phyloP scores from a whole-genome alignment of 257 asterid genomes.

The Ligustrum vulgare region DNA sequence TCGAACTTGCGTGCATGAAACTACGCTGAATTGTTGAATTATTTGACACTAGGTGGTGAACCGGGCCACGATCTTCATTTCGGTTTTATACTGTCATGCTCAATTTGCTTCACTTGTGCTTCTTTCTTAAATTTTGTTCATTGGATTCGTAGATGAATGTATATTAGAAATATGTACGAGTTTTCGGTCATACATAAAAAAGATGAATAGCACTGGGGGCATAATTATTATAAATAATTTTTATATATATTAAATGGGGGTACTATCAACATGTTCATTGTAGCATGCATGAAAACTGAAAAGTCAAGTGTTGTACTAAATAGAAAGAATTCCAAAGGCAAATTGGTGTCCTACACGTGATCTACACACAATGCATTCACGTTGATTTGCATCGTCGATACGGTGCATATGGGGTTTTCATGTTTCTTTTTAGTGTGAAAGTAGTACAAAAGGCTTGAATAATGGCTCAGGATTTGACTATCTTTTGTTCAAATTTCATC shows the following conservation, averaged over 20 bases:
- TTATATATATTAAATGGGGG: no score
- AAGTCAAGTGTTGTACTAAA: not conserved
- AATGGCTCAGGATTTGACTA: not conserved
- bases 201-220: no score
- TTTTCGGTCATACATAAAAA: no score
- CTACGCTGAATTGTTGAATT: not conserved
- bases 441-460: not conserved
- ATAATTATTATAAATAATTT: no score
- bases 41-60: not conserved
- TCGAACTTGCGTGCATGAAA: not conserved
- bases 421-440: slow-evolving; percentile 16
- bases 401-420: slow-evolving; percentile 35
- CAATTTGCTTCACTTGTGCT: not conserved
- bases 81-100: not conserved
- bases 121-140: not conserved
- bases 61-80: not conserved
- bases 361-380: slow-evolving; percentile 25
- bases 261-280: not conserved
- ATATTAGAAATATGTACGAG: no score
- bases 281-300: not conserved
- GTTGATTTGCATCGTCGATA: slow-evolving; percentile 35
- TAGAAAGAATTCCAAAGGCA: not conserved
- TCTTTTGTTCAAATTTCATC: slow-evolving; percentile 23
- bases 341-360: slow-evolving; percentile 26
- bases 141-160: not conserved